Conservation (phyloP, 148 eudicot species). For the Mesembryanthemum crystallinum region DNA sequence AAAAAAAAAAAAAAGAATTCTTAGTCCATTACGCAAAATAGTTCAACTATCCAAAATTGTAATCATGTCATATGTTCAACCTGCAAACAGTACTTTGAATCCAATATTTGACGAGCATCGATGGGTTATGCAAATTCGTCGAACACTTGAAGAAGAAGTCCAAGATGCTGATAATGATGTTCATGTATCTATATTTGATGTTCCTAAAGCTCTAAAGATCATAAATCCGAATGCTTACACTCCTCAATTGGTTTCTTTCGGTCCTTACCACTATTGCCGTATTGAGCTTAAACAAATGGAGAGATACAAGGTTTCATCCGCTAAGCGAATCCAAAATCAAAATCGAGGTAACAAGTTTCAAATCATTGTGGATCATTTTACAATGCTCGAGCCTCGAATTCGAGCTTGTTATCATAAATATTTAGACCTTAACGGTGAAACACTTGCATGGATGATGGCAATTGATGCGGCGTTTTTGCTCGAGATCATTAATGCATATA, state of each 20-base stretch:
- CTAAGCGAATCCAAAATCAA: slow-evolving; percentile 25
- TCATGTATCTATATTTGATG: slow-evolving; percentile 44
- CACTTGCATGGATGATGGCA: slow-evolving; percentile 49
- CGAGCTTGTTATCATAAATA: slow-evolving; percentile 41
- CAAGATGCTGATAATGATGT: slow-evolving; percentile 39
- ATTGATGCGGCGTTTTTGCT: slow-evolving; percentile 40
- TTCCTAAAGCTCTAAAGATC: slow-evolving; percentile 41
- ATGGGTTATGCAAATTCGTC: slow-evolving; percentile 51
- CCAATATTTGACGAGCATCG: slow-evolving; percentile 21
- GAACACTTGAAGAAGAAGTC: slow-evolving; percentile 33
- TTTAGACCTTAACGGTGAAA: slow-evolving; percentile 32
- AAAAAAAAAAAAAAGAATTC: not conserved
- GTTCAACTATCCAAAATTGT: not conserved
- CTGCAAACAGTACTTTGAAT: slow-evolving; percentile 2
- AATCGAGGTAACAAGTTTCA: slow-evolving; percentile 20
- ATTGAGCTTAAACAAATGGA: slow-evolving; percentile 38
- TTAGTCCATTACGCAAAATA: not conserved
- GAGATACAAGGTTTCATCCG: slow-evolving; percentile 37
- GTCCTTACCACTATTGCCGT: slow-evolving; percentile 41
- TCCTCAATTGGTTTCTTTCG: slow-evolving; percentile 43
- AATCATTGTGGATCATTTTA: slow-evolving; percentile 29
- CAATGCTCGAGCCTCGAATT: slow-evolving; percentile 29
- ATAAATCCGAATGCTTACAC: slow-evolving; percentile 40
- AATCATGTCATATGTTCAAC: slow-evolving; percentile 16
- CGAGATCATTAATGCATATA: slow-evolving; percentile 24